Evolutionary conservation across 2,329 filamentous ascomycete species (phyloP).

Genomic region (Dactylellina sp.): DNA sequence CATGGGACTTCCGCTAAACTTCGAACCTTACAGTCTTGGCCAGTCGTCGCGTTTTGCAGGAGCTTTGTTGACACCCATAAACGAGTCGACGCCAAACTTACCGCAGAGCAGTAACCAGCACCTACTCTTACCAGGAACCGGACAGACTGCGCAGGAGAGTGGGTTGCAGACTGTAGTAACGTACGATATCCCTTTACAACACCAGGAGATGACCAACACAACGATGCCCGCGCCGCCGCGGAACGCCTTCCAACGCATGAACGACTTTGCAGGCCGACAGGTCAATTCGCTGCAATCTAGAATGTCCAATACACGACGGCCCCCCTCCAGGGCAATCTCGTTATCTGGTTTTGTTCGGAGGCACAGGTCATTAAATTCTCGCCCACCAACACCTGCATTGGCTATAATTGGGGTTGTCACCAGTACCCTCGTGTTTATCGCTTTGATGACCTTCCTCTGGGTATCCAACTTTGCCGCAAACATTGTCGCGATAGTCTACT

Average conservation of each 20-base stretch:
- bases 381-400: slow-evolving; percentile 49
- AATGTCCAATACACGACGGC: slow-evolving; percentile 19
- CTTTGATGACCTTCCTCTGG: slow-evolving; percentile 44
- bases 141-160: slow-evolving; percentile 7
- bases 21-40: slow-evolving; percentile 18
- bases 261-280: slow-evolving; percentile 23
- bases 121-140: slow-evolving; percentile 5
- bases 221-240: slow-evolving; percentile 25
- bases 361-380: slow-evolving; percentile 17
- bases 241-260: slow-evolving; percentile 40
- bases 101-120: slow-evolving; percentile 5
- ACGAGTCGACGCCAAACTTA: slow-evolving; percentile 44
- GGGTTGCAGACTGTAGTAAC: slow-evolving; percentile 17
- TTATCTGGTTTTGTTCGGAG: slow-evolving; percentile 40
- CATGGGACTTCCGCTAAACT: slow-evolving; percentile 37
- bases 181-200: slow-evolving; percentile 32
- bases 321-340: slow-evolving; percentile 29
- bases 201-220: slow-evolving; percentile 11
- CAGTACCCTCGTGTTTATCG: slow-evolving; percentile 46
- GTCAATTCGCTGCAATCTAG: slow-evolving; percentile 26
- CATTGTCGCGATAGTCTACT: slow-evolving; percentile 51
- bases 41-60: slow-evolving; percentile 31
- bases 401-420: slow-evolving; percentile 50
- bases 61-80: slow-evolving; percentile 28
- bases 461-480: slow-evolving; percentile 52